These are phyloP conservation scores for Parasitella parasitica DNA, from an alignment of 371 early-diverging fungal genomes.

Conservation along the genomic window DNA sequence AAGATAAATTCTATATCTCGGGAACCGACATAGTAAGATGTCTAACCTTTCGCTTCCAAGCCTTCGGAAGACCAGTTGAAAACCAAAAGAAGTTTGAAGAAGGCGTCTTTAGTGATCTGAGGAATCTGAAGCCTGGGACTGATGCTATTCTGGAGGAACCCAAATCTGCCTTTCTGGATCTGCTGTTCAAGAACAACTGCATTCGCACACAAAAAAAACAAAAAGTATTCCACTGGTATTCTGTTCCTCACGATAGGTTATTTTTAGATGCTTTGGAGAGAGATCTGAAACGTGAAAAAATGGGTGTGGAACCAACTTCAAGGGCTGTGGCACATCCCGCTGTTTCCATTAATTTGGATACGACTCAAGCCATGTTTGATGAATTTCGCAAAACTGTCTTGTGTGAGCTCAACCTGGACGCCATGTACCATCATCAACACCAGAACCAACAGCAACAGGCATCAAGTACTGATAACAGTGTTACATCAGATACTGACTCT, in stretches of 20 bases:
- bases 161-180: slow-evolving; percentile 73
- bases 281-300: slow-evolving; percentile 85
- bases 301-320: slow-evolving; percentile 68
- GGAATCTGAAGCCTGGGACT: slow-evolving; percentile 82
- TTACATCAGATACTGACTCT: neutral
- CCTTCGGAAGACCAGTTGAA: slow-evolving; percentile 61
- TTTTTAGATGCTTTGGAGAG: slow-evolving; percentile 88
- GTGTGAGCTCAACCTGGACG: slow-evolving; percentile 31
- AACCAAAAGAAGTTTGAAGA: slow-evolving; percentile 89
- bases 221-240: slow-evolving; percentile 88
- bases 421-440: slow-evolving; percentile 14
- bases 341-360: slow-evolving; percentile 33
- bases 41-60: slow-evolving; percentile 71
- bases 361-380: slow-evolving; percentile 46
- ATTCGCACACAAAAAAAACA: slow-evolving; percentile 90
- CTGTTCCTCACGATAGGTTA: slow-evolving; percentile 79
- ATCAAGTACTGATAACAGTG: neutral
- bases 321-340: slow-evolving; percentile 41
- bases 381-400: slow-evolving; percentile 35
- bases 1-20: slow-evolving; percentile 60
- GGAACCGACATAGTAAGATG: slow-evolving; percentile 88
- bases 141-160: slow-evolving; percentile 83
- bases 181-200: slow-evolving; percentile 79
- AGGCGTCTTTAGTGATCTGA: slow-evolving; percentile 81
- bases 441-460: neutral